Evolutionary conservation across 441 rosid species (phyloP).

Genomic region (Adansonia grandidieri): DNA sequence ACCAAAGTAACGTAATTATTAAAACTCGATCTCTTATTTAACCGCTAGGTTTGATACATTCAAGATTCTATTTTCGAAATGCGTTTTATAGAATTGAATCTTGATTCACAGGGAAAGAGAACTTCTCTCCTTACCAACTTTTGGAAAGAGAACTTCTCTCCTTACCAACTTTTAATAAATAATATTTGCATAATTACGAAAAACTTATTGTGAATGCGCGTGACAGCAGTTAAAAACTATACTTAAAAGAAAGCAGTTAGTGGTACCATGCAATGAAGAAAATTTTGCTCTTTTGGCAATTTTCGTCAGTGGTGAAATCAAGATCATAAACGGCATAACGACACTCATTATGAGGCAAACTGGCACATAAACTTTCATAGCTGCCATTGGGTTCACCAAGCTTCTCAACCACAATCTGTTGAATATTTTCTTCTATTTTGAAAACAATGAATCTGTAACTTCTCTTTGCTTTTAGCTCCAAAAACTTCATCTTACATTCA

Average conservation of each 20-base stretch:
- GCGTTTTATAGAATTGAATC: too few relatives aligned
- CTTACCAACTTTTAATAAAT: too few relatives aligned
- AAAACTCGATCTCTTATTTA: too few relatives aligned
- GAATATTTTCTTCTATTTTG: constrained; percentile 56
- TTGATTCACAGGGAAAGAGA: too few relatives aligned
- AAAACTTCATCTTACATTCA: constrained; percentile 54
- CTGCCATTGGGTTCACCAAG: constrained; percentile 38
- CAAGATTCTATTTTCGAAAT: too few relatives aligned
- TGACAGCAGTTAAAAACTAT: too few relatives aligned
- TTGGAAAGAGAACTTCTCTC: too few relatives aligned
- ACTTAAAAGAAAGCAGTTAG: not conserved
- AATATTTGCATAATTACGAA: too few relatives aligned
- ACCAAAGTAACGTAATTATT: not conserved
- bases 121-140: too few relatives aligned
- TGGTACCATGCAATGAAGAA: constrained; percentile 59
- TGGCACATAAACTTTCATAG: constrained; percentile 49
- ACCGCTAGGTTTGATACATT: too few relatives aligned
- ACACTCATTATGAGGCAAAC: constrained; percentile 56
- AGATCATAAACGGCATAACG: constrained; percentile 62
- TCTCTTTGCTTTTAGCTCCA: constrained; percentile 59
- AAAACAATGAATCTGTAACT: constrained; percentile 57
- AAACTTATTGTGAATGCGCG: not conserved
- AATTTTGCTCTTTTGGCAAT: constrained; percentile 60
- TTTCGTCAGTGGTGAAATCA: constrained; percentile 57
- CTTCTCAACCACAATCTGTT: constrained; percentile 49